Percentiles rank a stretch among this genome's conserved stretches.
These are phyloP conservation scores for Suhomyces kunorum DNA, from an alignment of 1,139 yeast species.

Conservation along the genomic window DNA sequence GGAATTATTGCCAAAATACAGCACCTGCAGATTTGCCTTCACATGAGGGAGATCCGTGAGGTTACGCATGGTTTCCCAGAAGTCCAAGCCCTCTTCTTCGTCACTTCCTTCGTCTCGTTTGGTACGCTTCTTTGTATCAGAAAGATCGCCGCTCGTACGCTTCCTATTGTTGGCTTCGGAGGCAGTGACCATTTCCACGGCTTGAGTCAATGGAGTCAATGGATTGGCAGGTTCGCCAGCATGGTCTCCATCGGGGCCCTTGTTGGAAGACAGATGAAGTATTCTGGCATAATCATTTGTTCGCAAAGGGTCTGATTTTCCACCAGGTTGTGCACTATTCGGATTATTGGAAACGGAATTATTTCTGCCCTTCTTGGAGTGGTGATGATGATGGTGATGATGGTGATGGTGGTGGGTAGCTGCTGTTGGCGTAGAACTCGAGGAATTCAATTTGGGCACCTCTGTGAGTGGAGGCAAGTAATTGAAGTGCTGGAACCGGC, in stretches of 20 bases:
- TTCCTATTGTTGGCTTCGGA: constrained; percentile 27
- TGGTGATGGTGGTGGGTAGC: constrained; percentile 30
- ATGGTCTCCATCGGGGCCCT: background rate
- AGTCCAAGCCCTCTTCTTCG: constrained; percentile 53
- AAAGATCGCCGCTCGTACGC: constrained; percentile 9
- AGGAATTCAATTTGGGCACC: constrained; percentile 67
- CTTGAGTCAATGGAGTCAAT: constrained; percentile 46
- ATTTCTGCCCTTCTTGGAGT: constrained; percentile 7
- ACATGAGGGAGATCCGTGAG: constrained; percentile 36
- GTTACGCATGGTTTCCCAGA: constrained; percentile 70
- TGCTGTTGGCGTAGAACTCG: constrained; percentile 37
- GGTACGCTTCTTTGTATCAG: constrained; percentile 15
- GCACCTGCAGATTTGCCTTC: constrained; percentile 41
- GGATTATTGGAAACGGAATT: constrained; percentile 2
- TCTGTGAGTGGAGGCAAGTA: constrained; percentile 70
- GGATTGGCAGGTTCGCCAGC: constrained; percentile 18
- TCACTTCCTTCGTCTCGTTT: constrained; percentile 20
- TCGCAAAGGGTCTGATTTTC: no score
- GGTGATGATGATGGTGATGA: constrained; percentile 32
- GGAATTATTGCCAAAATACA: constrained; percentile 25
- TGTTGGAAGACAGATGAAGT: constrained; percentile 4
- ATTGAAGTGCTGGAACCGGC: constrained; percentile 69
- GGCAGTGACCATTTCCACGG: constrained; percentile 45
- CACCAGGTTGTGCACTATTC: constrained; percentile 9
- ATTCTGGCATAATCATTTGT: background rate